These are phyloP conservation scores for Rutstroemia sp. DNA, from an alignment of 2,329 filamentous ascomycete species.

Conservation along the genomic window DNA sequence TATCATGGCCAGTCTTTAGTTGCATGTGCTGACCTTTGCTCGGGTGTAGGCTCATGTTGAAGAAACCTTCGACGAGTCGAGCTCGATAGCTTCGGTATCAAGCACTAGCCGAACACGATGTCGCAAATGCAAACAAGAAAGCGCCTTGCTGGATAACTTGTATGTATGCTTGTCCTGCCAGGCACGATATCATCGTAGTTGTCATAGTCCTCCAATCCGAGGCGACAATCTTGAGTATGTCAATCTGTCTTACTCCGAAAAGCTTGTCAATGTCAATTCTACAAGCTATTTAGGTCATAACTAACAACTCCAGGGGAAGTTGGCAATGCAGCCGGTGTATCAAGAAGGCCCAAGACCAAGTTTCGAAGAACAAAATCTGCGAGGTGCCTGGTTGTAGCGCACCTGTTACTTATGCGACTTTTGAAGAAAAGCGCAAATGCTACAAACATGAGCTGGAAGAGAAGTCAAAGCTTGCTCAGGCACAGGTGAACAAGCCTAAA, in stretches of 20 bases:
- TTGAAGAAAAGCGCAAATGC: neutral
- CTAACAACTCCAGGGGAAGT: neutral
- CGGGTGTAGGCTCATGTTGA: conserved; percentile 11
- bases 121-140: conserved; percentile 15
- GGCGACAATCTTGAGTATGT: neutral
- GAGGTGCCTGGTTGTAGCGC: neutral
- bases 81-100: conserved; percentile 4
- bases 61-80: conserved; percentile 16
- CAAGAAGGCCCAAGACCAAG: neutral
- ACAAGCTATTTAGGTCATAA: neutral
- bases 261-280: neutral
- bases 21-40: conserved; percentile 9
- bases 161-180: conserved; percentile 17
- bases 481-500: neutral
- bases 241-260: neutral
- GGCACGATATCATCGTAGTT: conserved; percentile 16
- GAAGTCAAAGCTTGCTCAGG: neutral
- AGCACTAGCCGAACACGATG: conserved; percentile 14
- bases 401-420: neutral
- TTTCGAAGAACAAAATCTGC: neutral
- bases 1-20: neutral
- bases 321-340: conserved; percentile 4
- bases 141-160: conserved; percentile 12
- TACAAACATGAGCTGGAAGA: conserved; percentile 1
- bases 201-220: conserved; percentile 9